These are phyloP conservation scores for Nepenthes alata DNA, from an alignment of 179 eudicot species.

Conservation along the genomic window DNA sequence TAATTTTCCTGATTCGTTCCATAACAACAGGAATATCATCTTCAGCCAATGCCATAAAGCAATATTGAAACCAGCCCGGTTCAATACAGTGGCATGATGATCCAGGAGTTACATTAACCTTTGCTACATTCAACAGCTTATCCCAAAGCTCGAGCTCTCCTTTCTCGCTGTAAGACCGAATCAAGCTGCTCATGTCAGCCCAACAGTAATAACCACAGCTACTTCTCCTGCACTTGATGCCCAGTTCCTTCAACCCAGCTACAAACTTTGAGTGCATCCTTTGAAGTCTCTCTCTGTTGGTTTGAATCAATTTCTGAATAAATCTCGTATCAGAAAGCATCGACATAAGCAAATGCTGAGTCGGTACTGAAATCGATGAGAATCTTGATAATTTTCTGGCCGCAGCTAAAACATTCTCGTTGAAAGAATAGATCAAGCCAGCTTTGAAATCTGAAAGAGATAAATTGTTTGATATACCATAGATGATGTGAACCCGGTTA, in stretches of 20 bases:
- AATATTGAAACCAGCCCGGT: slow-evolving; percentile 82
- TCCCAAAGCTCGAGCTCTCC: slow-evolving; percentile 94
- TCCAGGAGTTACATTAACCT: slow-evolving; percentile 66
- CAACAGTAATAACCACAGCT: slow-evolving; percentile 64
- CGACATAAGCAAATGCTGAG: slow-evolving; percentile 45
- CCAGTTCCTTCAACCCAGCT: slow-evolving; percentile 44
- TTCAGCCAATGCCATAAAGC: slow-evolving; percentile 51
- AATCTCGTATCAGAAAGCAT: slow-evolving; percentile 56
- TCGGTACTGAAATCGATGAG: slow-evolving; percentile 47
- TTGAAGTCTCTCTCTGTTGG: slow-evolving; percentile 40
- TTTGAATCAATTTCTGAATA: slow-evolving; percentile 27
- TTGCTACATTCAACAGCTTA: slow-evolving; percentile 56
- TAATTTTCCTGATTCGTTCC: slow-evolving; percentile 46
- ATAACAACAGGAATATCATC: slow-evolving; percentile 49
- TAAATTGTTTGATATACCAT: slow-evolving; percentile 64
- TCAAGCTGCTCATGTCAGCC: slow-evolving; percentile 72
- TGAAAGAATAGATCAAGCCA: slow-evolving; percentile 52
- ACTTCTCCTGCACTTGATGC: slow-evolving; percentile 46
- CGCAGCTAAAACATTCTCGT: slow-evolving; percentile 43
- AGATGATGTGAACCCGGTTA: slow-evolving; percentile 59
- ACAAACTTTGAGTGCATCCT: slow-evolving; percentile 34
- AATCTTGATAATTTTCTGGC: slow-evolving; percentile 58
- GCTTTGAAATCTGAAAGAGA: slow-evolving; percentile 44
- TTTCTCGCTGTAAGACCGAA: slow-evolving; percentile 65
- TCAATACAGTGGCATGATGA: slow-evolving; percentile 84